Evolutionary conservation across 371 early-diverging fungal species (phyloP).

Genomic region (Neoconidiobolus thromboides): DNA sequence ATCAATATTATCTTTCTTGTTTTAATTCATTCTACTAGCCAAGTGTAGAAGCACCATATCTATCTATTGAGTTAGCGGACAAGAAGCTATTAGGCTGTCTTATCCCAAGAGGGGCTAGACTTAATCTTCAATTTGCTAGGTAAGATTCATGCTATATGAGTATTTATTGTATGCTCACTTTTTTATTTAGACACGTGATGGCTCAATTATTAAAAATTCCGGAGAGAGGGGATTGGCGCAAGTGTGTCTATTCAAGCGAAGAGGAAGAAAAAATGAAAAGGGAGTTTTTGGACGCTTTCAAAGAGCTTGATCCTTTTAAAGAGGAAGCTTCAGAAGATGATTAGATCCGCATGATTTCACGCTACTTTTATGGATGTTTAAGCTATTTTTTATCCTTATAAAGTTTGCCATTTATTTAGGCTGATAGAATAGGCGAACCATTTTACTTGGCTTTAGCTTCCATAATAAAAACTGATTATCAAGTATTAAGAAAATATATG

Average conservation of each 20-base stretch:
- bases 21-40: conserved; percentile 17
- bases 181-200: conserved; percentile 13
- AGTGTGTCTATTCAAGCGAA: conserved; percentile 28
- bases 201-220: conserved; percentile 34
- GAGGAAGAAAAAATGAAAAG: conserved; percentile 32
- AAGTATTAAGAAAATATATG: too few relatives aligned
- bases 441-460: too few relatives aligned
- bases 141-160: neutral
- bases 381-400: too few relatives aligned
- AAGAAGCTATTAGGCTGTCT: conserved; percentile 22
- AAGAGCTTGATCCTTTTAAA: conserved; percentile 19
- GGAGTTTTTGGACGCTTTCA: conserved; percentile 31
- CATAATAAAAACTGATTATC: too few relatives aligned
- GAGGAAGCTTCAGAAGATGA: neutral
- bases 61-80: conserved; percentile 42
- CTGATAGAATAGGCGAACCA: too few relatives aligned
- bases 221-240: conserved; percentile 54
- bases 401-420: too few relatives aligned
- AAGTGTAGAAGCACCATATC: conserved; percentile 25
- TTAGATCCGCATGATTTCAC: too few relatives aligned
- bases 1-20: conserved; percentile 18
- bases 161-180: too few relatives aligned
- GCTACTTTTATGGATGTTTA: too few relatives aligned
- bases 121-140: conserved; percentile 56
- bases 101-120: conserved; percentile 20